Conservation (phyloP, 2,329 filamentous ascomycete species). For the Esteya vermicola region DNA sequence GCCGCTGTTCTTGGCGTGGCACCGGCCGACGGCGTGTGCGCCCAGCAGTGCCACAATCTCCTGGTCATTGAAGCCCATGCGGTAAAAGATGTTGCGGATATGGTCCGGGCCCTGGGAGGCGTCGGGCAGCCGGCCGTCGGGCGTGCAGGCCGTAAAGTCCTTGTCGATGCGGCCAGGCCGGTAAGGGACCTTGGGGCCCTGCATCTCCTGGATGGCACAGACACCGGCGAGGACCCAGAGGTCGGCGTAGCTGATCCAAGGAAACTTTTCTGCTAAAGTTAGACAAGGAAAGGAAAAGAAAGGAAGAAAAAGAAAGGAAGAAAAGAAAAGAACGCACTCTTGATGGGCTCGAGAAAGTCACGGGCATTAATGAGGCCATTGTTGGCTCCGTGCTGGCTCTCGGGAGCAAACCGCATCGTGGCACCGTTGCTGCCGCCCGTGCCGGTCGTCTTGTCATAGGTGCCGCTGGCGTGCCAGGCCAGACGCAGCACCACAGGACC, state of each 20-base stretch:
- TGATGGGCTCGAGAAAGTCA: constrained; percentile 85
- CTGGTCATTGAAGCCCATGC: constrained; percentile 96
- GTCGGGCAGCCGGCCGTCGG: constrained; percentile 69
- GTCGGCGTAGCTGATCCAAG: constrained; percentile 94
- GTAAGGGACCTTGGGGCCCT: constrained; percentile 77
- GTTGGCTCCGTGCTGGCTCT: constrained; percentile 84
- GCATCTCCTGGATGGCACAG: constrained; percentile 85
- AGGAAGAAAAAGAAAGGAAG: too few species aligned
- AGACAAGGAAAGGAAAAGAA: constrained; percentile 1
- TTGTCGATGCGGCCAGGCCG: constrained; percentile 72
- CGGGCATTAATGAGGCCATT: constrained; percentile 76
- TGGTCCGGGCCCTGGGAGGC: constrained; percentile 65
- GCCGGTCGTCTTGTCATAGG: constrained; percentile 73
- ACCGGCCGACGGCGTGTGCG: constrained; percentile 78
- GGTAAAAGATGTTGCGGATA: constrained; percentile 81
- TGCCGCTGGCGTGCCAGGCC: constrained; percentile 89
- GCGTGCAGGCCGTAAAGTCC: constrained; percentile 74
- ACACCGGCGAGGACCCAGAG: constrained; percentile 89
- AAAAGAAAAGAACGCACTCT: constrained; percentile 40
- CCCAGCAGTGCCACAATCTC: constrained; percentile 87
- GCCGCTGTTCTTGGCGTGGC: constrained; percentile 74
- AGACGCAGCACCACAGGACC: constrained; percentile 82
- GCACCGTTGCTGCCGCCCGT: constrained; percentile 94
- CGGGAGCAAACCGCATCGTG: constrained; percentile 89
- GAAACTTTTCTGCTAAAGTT: constrained; percentile 48